Evolutionary conservation across 2,329 filamentous ascomycete genomes (phyloP).

Genomic region (Microsporum audouinii): DNA sequence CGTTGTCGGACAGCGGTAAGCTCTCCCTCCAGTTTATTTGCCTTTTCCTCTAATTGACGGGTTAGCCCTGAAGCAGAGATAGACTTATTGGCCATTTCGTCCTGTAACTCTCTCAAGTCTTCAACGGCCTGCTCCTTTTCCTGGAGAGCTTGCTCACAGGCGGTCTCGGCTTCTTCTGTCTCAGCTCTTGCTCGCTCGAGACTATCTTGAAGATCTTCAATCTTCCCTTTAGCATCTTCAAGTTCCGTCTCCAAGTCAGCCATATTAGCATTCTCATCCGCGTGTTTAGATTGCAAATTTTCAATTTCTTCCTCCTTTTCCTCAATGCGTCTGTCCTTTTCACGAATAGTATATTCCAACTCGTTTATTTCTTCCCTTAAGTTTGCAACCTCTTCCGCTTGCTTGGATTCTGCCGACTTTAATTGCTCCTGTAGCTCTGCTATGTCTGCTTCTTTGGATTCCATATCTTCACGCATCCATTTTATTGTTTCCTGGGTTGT

Average conservation of each 20-base stretch:
- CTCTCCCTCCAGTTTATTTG: conserved; percentile 55
- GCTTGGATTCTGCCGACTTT: conserved; percentile 45
- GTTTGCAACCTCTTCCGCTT: conserved; percentile 49
- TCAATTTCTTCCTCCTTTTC: conserved; percentile 67
- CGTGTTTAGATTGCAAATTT: conserved; percentile 43
- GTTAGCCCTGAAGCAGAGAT: conserved; percentile 62
- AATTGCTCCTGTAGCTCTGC: conserved; percentile 41
- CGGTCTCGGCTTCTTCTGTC: conserved; percentile 34
- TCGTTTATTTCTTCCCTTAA: conserved; percentile 64
- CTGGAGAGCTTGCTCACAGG: conserved; percentile 40
- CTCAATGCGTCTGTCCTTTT: conserved; percentile 62
- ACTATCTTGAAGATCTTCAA: conserved; percentile 35
- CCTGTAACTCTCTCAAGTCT: conserved; percentile 53
- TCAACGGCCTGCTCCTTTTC: conserved; percentile 41
- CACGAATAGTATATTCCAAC: conserved; percentile 61
- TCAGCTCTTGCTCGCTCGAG: conserved; percentile 30
- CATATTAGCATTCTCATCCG: conserved; percentile 33
- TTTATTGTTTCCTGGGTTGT: conserved; percentile 53
- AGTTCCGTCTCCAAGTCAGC: conserved; percentile 41
- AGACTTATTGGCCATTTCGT: conserved; percentile 70
- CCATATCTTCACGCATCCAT: conserved; percentile 39
- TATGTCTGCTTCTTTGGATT: conserved; percentile 36
- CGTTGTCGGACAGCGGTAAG: conserved; percentile 43
- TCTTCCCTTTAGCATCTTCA: conserved; percentile 33
- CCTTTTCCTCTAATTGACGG: conserved; percentile 62